Percentiles rank a stretch among this genome's conserved stretches.
Conservation (phyloP, 2,329 filamentous ascomycete species). For the Aspergillus texensis region DNA sequence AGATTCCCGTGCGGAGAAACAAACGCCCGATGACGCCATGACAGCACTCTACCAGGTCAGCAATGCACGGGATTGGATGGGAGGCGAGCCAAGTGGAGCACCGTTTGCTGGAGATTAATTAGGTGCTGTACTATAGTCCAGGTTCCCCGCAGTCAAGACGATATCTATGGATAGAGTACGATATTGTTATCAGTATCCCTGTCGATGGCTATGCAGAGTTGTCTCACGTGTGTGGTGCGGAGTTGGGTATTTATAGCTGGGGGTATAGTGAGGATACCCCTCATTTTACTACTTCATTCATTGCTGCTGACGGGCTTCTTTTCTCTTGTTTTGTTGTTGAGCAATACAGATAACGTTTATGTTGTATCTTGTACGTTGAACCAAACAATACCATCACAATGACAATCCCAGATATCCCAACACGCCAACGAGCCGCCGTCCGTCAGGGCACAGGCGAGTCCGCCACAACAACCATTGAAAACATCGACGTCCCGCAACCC, state of each 20-base stretch:
- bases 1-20: background rate
- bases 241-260: background rate
- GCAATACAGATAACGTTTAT: background rate
- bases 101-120: background rate
- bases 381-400: background rate
- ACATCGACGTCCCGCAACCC: background rate
- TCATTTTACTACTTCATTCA: background rate
- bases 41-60: background rate
- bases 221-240: background rate
- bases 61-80: background rate
- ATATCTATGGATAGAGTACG: background rate
- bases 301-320: background rate
- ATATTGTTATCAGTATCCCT: background rate
- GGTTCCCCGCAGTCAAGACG: background rate
- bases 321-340: too few species aligned
- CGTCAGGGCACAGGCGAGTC: slow-evolving; percentile 1
- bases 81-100: background rate
- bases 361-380: background rate
- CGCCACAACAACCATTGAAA: slow-evolving; percentile 4
- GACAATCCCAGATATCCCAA: slow-evolving; percentile 3
- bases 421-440: slow-evolving; percentile 8
- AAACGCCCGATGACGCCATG: background rate
- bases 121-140: background rate
- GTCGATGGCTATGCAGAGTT: background rate
- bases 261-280: background rate